Conservation (phyloP, 495 filamentous ascomycete species). For the Chaetomidium leptoderma region DNA sequence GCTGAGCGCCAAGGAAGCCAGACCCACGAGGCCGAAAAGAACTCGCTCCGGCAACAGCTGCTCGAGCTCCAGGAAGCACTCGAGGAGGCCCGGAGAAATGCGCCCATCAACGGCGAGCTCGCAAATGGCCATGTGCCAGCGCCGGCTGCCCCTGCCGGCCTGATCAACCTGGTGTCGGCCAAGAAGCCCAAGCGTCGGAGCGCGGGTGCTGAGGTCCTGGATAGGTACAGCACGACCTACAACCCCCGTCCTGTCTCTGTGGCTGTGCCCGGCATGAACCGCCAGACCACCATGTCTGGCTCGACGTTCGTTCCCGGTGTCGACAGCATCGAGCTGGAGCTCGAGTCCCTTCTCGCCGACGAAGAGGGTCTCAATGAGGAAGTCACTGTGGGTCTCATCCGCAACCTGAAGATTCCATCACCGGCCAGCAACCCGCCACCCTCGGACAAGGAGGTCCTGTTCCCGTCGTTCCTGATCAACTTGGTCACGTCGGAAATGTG, state of each 20-base stretch:
- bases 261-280: constrained; percentile 63
- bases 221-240: constrained; percentile 85
- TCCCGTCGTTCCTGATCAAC: constrained; percentile 98
- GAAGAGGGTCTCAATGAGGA: constrained; percentile 95
- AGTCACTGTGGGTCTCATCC: constrained; percentile 90
- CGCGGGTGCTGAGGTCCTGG: constrained; percentile 81
- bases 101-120: constrained; percentile 62
- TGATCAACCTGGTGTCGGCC: constrained; percentile 94
- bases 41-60: constrained; percentile 77
- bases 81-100: constrained; percentile 70
- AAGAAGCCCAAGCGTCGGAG: constrained; percentile 97
- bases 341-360: constrained; percentile 88
- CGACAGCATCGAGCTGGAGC: constrained; percentile 88
- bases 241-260: constrained; percentile 95
- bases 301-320: constrained; percentile 66
- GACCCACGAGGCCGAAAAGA: constrained; percentile 76
- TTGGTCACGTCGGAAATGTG: constrained; percentile 99
- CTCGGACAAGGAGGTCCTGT: constrained; percentile 96
- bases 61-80: constrained; percentile 88
- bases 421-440: constrained; percentile 79
- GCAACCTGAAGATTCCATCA: constrained; percentile 89
- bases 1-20: constrained; percentile 63
- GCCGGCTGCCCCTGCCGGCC: constrained; percentile 59
- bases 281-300: constrained; percentile 61
- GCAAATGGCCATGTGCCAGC: constrained; percentile 56